phyloP scores from a whole-genome alignment of 2,329 filamentous ascomycete species.

The Trichoderma arundinaceum region DNA sequence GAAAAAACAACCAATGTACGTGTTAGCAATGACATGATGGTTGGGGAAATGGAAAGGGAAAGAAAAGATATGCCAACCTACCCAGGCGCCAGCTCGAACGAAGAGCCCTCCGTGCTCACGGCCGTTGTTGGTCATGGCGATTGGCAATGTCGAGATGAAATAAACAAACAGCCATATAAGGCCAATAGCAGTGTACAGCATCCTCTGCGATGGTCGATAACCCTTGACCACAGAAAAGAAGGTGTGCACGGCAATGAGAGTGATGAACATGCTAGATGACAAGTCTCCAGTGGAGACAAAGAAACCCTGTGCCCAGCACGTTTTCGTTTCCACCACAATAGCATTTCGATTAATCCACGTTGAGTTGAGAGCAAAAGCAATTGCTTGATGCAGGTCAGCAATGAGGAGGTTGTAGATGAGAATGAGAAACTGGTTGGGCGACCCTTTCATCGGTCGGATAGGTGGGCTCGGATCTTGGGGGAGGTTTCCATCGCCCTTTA shows the following conservation, averaged over 20 bases:
- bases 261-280: constrained; percentile 69
- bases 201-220: constrained; percentile 56
- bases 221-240: constrained; percentile 66
- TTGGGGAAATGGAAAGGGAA: neutral
- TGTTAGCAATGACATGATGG: neutral
- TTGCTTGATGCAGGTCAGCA: constrained; percentile 69
- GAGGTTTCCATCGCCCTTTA: neutral
- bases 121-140: constrained; percentile 52
- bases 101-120: constrained; percentile 56
- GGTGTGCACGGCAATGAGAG: constrained; percentile 69
- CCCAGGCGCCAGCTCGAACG: constrained; percentile 69
- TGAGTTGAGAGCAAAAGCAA: constrained; percentile 67
- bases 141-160: constrained; percentile 59
- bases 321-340: constrained; percentile 58
- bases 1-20: neutral
- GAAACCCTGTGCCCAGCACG: constrained; percentile 70
- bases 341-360: constrained; percentile 61
- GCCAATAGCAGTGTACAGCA: constrained; percentile 56
- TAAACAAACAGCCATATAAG: constrained; percentile 65
- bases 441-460: constrained; percentile 40
- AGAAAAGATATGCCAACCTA: constrained; percentile 40
- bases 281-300: constrained; percentile 71
- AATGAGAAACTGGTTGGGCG: constrained; percentile 70
- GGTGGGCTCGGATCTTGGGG: constrained; percentile 6
- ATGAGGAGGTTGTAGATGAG: constrained; percentile 72